Evolutionary conservation across 1,284 basidiomycete genomes (phyloP), one percentile per base, ranked within the genome.

Genomic region (Trametes versicolor): DNA sequence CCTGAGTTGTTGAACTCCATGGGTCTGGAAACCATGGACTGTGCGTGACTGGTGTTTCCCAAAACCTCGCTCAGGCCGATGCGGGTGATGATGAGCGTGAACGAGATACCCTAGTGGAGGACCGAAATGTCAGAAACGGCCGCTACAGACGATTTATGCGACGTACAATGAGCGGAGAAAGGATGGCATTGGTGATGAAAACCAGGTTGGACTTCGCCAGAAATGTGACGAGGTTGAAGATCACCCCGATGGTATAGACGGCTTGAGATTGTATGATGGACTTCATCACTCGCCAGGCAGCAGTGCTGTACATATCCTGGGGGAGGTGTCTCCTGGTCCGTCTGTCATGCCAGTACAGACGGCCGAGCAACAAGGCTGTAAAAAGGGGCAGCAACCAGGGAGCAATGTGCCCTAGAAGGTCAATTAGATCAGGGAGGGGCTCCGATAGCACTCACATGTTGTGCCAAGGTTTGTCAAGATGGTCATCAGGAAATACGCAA

Each of bases 51-150:
- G 12, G 37, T 17, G 10, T 12, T 39, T 13, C 37, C 37, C 12
- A 39, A 13, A 39, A 21, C 25, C 23, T 58, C 57, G 39, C 50
- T 45, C 2, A 60, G n/a, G 4, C 58, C 58, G 17, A 60, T 47
- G 19, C 50, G 36, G 4, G 32, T 43, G 32, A 60, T 60, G 49
- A 60, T 60, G 19, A 53, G 36, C 9, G 58, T 60, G 39, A 60
- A 60, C 2, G 58, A 51, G 10, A 60, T 43, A 1, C 50, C 58
- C 58, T 60, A 12, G 13, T 15, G 21, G n/a, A 25, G 2, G 4
- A 23, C 9, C 7, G 5, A 17, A 4, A 17, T 13, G 23, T 23
- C 15, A 21, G 43, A 12, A 8, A 45, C 43, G n/a, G 43, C 21
- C 21, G 43, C 3, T 21, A 45, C 19, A 48, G 21, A 21, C 21